These are phyloP conservation scores for Ilex asprella DNA, from an alignment of 257 asterid species.

Conservation along the genomic window DNA sequence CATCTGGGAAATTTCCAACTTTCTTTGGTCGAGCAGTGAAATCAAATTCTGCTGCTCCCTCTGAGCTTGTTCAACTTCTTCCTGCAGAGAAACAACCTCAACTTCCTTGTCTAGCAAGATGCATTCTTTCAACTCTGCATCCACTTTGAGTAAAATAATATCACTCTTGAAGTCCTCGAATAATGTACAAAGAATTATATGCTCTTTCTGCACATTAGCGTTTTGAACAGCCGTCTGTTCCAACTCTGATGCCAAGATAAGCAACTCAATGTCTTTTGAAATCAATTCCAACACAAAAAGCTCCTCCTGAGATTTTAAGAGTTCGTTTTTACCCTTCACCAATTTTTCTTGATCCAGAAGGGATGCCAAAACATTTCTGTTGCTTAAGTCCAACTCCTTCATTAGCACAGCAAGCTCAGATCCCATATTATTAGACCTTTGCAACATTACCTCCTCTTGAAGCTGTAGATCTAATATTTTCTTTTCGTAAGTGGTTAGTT, in stretches of 20 bases:
- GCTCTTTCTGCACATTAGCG: constrained; percentile 32
- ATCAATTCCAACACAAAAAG: constrained; percentile 33
- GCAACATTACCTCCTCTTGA: constrained; percentile 81
- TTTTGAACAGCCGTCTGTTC: constrained; percentile 35
- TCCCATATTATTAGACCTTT: constrained; percentile 69
- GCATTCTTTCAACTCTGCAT: constrained; percentile 43
- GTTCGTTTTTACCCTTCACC: constrained; percentile 55
- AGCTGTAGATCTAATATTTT: constrained; percentile 59
- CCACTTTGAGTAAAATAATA: constrained; percentile 41
- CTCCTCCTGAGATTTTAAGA: constrained; percentile 47
- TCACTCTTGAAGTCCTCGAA: constrained; percentile 51
- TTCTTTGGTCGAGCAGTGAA: constrained; percentile 23
- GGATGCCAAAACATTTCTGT: constrained; percentile 37
- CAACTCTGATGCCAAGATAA: constrained; percentile 52
- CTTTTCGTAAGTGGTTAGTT: constrained; percentile 58
- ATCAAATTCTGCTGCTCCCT: constrained; percentile 21
- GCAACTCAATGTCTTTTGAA: constrained; percentile 55
- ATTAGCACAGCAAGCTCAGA: constrained; percentile 57
- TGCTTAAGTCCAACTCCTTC: constrained; percentile 69
- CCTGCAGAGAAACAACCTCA: constrained; percentile 17
- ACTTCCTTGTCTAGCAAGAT: constrained; percentile 50
- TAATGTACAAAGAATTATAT: constrained; percentile 28
- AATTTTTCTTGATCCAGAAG: constrained; percentile 55
- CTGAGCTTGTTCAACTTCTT: constrained; percentile 23
- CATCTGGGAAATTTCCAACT: constrained; percentile 17